Evolutionary conservation across 352 stramenopile genomes (phyloP).

Genomic region (Globisporangium nagaii): DNA sequence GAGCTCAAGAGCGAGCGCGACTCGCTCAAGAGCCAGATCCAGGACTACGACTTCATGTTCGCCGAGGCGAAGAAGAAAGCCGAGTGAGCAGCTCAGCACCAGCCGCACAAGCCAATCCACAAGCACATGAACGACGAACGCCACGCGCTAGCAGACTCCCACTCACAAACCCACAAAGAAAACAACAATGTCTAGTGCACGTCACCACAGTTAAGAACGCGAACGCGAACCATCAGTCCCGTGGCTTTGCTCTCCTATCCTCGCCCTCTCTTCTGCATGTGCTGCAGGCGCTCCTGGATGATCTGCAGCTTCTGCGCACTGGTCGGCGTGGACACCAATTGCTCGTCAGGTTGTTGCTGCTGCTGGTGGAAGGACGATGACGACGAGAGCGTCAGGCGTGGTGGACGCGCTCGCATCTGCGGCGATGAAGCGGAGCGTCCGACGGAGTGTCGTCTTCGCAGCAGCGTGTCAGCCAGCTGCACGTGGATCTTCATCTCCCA

Average conservation of each 20-base stretch:
- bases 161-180: too few species aligned
- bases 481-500: slow-evolving; percentile 71
- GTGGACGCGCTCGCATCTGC: slow-evolving; percentile 13
- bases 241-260: too few species aligned
- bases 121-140: too few species aligned
- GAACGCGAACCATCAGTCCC: too few species aligned
- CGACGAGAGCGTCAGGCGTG: not conserved
- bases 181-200: too few species aligned
- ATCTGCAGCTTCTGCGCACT: slow-evolving; percentile 39
- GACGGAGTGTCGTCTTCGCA: not conserved
- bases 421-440: not conserved
- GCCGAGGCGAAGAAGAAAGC: slow-evolving; percentile 82
- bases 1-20: slow-evolving; percentile 62
- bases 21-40: slow-evolving; percentile 67
- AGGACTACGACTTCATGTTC: slow-evolving; percentile 89
- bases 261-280: slow-evolving; percentile 36
- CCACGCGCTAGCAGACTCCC: too few species aligned
- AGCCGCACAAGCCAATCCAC: too few species aligned
- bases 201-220: too few species aligned
- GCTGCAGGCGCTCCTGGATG: slow-evolving; percentile 54
- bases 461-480: slow-evolving; percentile 16
- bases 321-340: slow-evolving; percentile 20
- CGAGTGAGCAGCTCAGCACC: too few species aligned
- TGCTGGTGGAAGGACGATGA: slow-evolving; percentile 11
- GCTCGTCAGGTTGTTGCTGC: slow-evolving; percentile 4